Evolutionary conservation across 345 rosid genomes (phyloP), one percentile per base, ranked within the genome.

Genomic region (sweet orange (Citrus sinensis)): DNA sequence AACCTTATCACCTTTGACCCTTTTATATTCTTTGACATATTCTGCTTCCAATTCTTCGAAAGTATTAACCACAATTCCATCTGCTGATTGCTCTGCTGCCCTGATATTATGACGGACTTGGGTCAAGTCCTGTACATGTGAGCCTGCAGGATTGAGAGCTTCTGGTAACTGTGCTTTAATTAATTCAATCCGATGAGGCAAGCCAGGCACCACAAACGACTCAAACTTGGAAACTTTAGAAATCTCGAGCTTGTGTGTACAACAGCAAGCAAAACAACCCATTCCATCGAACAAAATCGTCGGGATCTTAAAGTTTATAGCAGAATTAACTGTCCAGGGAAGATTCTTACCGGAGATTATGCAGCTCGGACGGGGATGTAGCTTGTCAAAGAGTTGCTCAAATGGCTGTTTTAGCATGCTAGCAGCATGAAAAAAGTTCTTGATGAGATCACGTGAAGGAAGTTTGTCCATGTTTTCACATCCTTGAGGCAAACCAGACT

Each of bases 391-490:
- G 4, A 56, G 51, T 13, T 77, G 22, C 77, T 85, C 89, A 9
- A 85, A 54, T 6, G 84, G 89, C 9, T 67, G 37, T 49, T 87
- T 85, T 0, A 87, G 74, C 76, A 73, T 78, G 35, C 67, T 77
- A 3, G 70, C 35, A 4, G 85, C 89, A 1, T 1, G 7, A 75
- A 72, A 88, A 58, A 87, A 80, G 40, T 79, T 85, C 55, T 35
- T 42, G n/a, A 73, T 62, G 22, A 87, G 19, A 70, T 79, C 78
- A 9, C 79, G 79, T 0, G 83, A 80, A 13, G 89, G 89, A 1
- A 89, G 85, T 17, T 22, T 49, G 82, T 87, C 90, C 8, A 87
- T 76, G 76, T 85, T 87, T 55, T 86, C 90, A 60, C 77, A 84
- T 8, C 88, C 88, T 19, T 61, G 27, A 0, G 92, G 92, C 54